Base-by-base conservation (phyloP, 805 yeast species). In the Nakazawaea pomicola region DNA sequence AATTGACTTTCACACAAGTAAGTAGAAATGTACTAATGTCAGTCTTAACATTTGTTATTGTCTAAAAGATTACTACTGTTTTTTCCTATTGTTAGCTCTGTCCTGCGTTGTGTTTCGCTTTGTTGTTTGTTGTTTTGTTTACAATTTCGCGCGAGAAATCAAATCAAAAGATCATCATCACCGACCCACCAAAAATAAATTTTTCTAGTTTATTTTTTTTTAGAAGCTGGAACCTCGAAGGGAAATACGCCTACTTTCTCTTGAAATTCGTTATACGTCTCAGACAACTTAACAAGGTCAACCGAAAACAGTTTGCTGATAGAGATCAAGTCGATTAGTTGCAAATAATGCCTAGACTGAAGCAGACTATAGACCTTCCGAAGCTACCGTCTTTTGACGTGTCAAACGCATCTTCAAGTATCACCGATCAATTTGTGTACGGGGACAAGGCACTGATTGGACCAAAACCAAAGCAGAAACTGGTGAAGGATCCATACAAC, bases 401-500 rank as follows among this genome's bases (percentile, higher is more conserved):
- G 31, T 25, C 38, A 4, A 34, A 29, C 12, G 28, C 43, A 5
- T 40, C 43, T 6, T 34, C 39, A 6, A 40, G 43, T 17, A 28
- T 29, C 19, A 34, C 39, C 4, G 36, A 29, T 24, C 38, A 23
- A n/a, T 40, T 40, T n/a, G 28, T 25, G 14, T 40, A 40, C 25
- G 43, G 43, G 6, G 36, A 34, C 17, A 23, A 27, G 17, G 9
- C 36, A 10, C 28, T n/a, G 33, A 19, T 34, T 20, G 9, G 28
- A 28, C 14, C 34, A 17, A 24, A 20, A 11, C 43, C 38, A 8
- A 20, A 33, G 19, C 25, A 17, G 12, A n/a, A 33, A 14, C 33
- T 12, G 3, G 23, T 7, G 7, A 28, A n/a, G 11, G 41, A 36
- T 28, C 34, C 33, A 6, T 37, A 23, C 31, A 65, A 59, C 20